phyloP scores from a whole-genome alignment of 306 rosid species.

The Ziziphus jujuba region DNA sequence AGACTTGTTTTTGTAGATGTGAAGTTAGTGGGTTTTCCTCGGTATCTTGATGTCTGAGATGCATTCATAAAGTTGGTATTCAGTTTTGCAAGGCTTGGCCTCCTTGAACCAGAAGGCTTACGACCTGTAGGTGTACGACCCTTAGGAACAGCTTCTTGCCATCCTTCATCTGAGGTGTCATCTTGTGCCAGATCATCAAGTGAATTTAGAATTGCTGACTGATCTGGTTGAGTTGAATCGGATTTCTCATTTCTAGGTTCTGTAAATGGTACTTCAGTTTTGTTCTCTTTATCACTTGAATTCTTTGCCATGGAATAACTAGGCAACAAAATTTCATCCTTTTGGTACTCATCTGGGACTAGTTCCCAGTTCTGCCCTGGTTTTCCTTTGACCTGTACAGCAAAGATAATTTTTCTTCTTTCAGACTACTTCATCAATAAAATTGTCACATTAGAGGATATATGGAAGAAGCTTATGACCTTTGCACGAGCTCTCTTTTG shows the following conservation, averaged over 20 bases:
- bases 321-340: constrained; percentile 54
- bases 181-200: constrained; percentile 47
- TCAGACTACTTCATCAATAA: constrained; percentile 20
- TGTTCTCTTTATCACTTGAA: constrained; percentile 83
- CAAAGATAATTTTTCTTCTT: constrained; percentile 11
- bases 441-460: not conserved
- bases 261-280: constrained; percentile 50
- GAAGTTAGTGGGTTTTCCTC: constrained; percentile 59
- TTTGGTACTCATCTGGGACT: constrained; percentile 59
- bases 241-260: constrained; percentile 49
- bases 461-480: constrained; percentile 43
- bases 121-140: constrained; percentile 74
- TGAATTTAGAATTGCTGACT: constrained; percentile 28
- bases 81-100: constrained; percentile 88
- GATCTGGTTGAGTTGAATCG: constrained; percentile 50
- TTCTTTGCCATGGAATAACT: constrained; percentile 47
- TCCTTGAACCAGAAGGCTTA: constrained; percentile 72
- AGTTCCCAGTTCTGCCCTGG: constrained; percentile 65
- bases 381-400: constrained; percentile 78
- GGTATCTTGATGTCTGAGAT: constrained; percentile 67
- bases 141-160: constrained; percentile 99
- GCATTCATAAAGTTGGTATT: constrained; percentile 72
- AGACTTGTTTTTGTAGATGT: constrained; percentile 54
- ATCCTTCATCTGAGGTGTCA: constrained; percentile 82
- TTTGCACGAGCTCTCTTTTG: constrained; percentile 91